Conservation (phyloP, 2,329 filamentous ascomycete genomes). For the Epicoccum nigrum region DNA sequence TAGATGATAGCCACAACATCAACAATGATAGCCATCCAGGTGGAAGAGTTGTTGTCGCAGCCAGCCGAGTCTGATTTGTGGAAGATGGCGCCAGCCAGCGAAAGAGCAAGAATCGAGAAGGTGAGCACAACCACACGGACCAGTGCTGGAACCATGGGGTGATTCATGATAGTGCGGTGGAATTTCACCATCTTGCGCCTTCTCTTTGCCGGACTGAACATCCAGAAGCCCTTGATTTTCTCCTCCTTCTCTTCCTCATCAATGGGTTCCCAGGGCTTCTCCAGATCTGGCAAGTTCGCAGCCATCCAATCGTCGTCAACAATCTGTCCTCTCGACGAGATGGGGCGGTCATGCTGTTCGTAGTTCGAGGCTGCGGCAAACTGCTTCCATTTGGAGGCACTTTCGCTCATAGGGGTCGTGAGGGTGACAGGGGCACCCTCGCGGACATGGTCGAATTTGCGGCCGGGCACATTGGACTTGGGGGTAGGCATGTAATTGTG, state of each 20-base stretch:
- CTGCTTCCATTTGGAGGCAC: conserved; percentile 48
- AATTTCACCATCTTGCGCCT: conserved; percentile 64
- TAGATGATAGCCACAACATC: conserved; percentile 90
- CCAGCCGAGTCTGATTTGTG: conserved; percentile 49
- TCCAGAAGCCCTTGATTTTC: conserved; percentile 56
- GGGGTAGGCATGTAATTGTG: conserved; percentile 49
- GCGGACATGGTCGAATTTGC: conserved; percentile 48
- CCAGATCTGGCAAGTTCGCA: conserved; percentile 55
- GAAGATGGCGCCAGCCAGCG: conserved; percentile 77
- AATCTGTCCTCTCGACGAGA: conserved; percentile 42
- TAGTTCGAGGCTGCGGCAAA: conserved; percentile 44
- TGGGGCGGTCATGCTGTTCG: conserved; percentile 32
- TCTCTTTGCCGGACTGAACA: conserved; percentile 55
- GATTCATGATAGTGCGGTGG: conserved; percentile 74
- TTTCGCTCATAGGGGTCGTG: conserved; percentile 40
- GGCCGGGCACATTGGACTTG: conserved; percentile 46
- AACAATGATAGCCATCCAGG: conserved; percentile 86
- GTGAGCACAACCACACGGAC: conserved; percentile 83
- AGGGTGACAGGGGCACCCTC: conserved; percentile 48
- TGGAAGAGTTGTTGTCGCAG: conserved; percentile 63
- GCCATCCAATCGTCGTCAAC: conserved; percentile 55
- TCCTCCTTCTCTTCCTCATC: conserved; percentile 59
- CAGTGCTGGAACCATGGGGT: conserved; percentile 82
- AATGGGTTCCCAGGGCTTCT: conserved; percentile 60
- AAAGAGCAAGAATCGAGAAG: conserved; percentile 82